Evolutionary conservation across 2,329 filamentous ascomycete species (phyloP).

Genomic region (Verticillium albo-atrum): DNA sequence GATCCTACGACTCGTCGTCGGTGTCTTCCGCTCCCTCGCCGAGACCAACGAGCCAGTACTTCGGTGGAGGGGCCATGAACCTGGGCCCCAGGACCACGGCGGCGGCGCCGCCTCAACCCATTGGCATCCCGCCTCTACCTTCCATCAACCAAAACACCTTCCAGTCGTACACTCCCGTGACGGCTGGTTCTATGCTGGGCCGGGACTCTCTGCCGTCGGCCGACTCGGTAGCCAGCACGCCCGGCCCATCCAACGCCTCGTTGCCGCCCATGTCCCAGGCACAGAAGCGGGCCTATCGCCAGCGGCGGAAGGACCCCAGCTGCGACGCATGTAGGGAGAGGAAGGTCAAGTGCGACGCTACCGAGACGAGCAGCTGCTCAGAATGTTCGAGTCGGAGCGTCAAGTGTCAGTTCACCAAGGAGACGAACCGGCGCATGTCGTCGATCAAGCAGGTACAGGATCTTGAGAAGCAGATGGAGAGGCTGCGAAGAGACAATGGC

Average conservation of each 20-base stretch:
- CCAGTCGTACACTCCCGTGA: constrained; percentile 49
- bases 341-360: constrained; percentile 89
- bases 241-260: constrained; percentile 36
- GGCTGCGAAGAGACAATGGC: constrained; percentile 74
- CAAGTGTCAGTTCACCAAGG: constrained; percentile 98
- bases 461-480: constrained; percentile 83
- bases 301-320: constrained; percentile 92
- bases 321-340: constrained; percentile 93
- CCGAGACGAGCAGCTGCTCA: constrained; percentile 91
- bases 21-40: constrained; percentile 60
- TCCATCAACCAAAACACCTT: constrained; percentile 42
- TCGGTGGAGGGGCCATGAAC: constrained; percentile 45
- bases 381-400: constrained; percentile 96
- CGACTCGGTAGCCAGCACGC: constrained; percentile 53
- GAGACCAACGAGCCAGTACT: constrained; percentile 47
- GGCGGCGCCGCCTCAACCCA: constrained; percentile 45
- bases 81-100: constrained; percentile 45
- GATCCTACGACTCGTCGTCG: constrained; percentile 61
- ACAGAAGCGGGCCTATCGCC: constrained; percentile 91
- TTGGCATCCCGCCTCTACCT: constrained; percentile 47
- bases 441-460: constrained; percentile 99
- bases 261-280: constrained; percentile 45
- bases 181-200: constrained; percentile 45
- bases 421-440: constrained; percentile 97
- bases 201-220: constrained; percentile 57